Percentiles rank a stretch among this genome's conserved stretches.
phyloP scores from a whole-genome alignment of 768 basidiomycete genomes.

The Xerocomellus chrysenteron region DNA sequence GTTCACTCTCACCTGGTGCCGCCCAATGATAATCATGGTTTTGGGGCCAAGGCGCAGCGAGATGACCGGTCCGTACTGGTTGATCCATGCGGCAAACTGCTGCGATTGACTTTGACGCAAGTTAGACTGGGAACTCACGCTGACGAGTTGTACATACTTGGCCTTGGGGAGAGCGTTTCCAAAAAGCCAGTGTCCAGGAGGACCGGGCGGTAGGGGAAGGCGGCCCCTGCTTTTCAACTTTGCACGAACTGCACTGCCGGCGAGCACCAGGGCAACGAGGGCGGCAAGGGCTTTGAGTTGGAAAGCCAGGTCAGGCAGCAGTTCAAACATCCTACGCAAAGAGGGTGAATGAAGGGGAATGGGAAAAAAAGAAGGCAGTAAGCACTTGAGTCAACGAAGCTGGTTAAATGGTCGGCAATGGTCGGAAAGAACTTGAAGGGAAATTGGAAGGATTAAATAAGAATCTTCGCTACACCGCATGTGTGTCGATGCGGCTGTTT shows the following conservation, averaged over 20 bases:
- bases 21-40: constrained; percentile 33
- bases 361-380: neutral
- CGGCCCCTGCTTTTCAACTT: constrained; percentile 9
- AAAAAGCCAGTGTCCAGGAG: constrained; percentile 35
- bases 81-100: constrained; percentile 58
- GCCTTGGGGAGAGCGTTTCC: constrained; percentile 27
- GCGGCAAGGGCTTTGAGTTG: constrained; percentile 19
- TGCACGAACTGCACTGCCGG: constrained; percentile 7
- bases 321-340: constrained; percentile 7
- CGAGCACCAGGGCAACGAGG: constrained; percentile 18
- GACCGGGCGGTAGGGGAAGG: constrained; percentile 31
- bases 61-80: constrained; percentile 61
- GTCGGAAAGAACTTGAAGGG: neutral
- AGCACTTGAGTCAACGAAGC: neutral
- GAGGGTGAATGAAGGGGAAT: neutral
- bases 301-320: constrained; percentile 2
- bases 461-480: too few species aligned
- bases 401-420: constrained; percentile 21
- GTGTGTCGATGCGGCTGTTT: neutral
- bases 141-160: constrained; percentile 19
- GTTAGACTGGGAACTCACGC: neutral
- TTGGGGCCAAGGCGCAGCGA: constrained; percentile 49
- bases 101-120: constrained; percentile 27
- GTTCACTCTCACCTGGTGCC: constrained; percentile 34
- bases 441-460: too few species aligned